Conservation (phyloP, 1,284 basidiomycete species). For the Thecaphora thlaspeos region DNA sequence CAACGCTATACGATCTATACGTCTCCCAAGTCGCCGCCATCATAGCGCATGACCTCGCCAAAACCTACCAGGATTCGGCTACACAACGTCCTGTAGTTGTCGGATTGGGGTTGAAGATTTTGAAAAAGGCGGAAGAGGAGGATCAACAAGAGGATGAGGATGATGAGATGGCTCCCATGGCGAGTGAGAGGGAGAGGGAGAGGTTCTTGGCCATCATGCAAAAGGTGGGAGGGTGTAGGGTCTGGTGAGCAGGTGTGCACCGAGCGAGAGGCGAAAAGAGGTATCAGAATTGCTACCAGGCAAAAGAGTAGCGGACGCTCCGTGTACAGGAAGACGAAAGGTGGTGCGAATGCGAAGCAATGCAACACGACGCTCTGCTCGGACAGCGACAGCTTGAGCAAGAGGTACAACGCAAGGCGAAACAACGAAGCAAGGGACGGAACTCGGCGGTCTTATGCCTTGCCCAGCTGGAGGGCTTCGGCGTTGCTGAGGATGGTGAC, state of each 20-base stretch:
- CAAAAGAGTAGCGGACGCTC: too few species aligned
- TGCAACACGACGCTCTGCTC: too few species aligned
- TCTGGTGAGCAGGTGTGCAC: slow-evolving; percentile 11
- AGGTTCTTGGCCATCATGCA: slow-evolving; percentile 71
- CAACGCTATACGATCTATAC: slow-evolving; percentile 76
- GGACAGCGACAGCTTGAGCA: too few species aligned
- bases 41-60: slow-evolving; percentile 67
- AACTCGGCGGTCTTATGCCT: not conserved
- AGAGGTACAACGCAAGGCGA: too few species aligned
- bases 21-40: slow-evolving; percentile 80
- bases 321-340: too few species aligned
- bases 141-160: slow-evolving; percentile 26
- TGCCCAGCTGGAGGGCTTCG: slow-evolving; percentile 6
- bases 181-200: slow-evolving; percentile 66
- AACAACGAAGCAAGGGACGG: too few species aligned
- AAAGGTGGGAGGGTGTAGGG: slow-evolving; percentile 63
- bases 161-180: slow-evolving; percentile 51
- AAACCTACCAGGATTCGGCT: slow-evolving; percentile 29
- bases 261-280: not conserved
- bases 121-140: not conserved
- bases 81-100: slow-evolving; percentile 23
- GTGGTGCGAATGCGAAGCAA: too few species aligned
- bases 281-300: not conserved
- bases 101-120: slow-evolving; percentile 17
- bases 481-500: slow-evolving; percentile 10